These are phyloP conservation scores for Agaricus subrufescens DNA, from an alignment of 768 basidiomycete genomes.

Conservation along the genomic window DNA sequence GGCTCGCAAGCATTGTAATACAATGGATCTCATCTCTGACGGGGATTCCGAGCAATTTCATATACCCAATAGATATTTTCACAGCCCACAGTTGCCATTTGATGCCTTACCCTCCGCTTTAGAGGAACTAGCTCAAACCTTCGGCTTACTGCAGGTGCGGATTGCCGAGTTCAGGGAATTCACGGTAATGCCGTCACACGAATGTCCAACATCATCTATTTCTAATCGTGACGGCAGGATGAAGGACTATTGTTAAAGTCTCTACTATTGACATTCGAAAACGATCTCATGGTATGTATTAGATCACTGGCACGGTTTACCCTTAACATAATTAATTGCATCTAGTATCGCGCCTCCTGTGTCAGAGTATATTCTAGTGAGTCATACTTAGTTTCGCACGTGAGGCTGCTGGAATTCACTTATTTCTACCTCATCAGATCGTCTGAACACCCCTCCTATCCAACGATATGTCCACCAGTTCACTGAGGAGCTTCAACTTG, in stretches of 20 bases:
- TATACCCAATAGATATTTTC: conserved; percentile 4
- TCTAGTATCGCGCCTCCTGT: conserved; percentile 5
- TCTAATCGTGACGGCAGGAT: neutral
- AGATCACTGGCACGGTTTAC: neutral
- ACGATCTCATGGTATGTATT: neutral
- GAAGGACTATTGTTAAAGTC: conserved; percentile 5
- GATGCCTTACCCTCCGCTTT: neutral
- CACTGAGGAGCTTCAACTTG: neutral
- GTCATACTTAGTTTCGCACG: neutral
- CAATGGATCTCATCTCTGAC: neutral
- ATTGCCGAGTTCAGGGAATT: conserved; percentile 7
- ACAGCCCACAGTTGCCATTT: neutral
- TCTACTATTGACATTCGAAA: neutral
- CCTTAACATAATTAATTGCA: neutral
- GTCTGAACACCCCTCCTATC: conserved; percentile 3
- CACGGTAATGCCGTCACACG: neutral
- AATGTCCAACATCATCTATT: neutral
- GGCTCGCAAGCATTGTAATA: conserved; percentile 1
- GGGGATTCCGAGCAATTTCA: neutral
- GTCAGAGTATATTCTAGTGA: conserved; percentile 2
- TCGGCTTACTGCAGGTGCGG: neutral
- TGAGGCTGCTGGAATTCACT: neutral
- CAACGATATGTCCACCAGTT: conserved; percentile 5
- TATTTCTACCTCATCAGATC: neutral
- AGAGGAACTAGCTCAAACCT: conserved; percentile 2